A percentile compares a stretch with the other conserved stretches of the same genome.
Conservation (phyloP, 176 grass and related monocot genomes). For the Oropetium thomaeum region DNA sequence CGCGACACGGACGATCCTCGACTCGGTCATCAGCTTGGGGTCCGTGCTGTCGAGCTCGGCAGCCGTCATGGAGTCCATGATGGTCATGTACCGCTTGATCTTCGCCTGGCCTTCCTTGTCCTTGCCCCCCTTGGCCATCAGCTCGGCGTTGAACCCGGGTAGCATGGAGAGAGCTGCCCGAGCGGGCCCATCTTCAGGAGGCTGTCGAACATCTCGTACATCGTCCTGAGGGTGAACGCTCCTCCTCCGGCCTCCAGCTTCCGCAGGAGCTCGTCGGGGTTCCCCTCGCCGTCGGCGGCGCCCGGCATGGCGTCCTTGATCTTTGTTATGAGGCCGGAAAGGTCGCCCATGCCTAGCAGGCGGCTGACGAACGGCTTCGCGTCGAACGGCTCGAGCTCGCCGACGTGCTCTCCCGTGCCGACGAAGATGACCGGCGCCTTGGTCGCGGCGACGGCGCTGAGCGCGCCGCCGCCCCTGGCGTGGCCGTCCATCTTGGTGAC, state of each 20-base stretch:
- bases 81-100: neutral
- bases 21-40: neutral
- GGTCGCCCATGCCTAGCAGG: neutral
- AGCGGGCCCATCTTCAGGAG: neutral
- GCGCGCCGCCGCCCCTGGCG: slow-evolving; percentile 78
- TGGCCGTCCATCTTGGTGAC: slow-evolving; percentile 97
- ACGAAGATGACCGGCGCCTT: neutral
- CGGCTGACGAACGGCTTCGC: neutral
- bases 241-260: neutral
- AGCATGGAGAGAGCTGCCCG: neutral
- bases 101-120: neutral
- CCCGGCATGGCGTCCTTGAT: neutral
- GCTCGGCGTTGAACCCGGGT: neutral
- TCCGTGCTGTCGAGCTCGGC: neutral
- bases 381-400: neutral
- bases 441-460: neutral
- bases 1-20: neutral
- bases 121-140: neutral
- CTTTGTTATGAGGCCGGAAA: neutral
- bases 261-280: neutral
- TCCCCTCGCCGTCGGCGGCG: too few species aligned
- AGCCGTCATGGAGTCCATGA: neutral
- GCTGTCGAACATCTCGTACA: neutral
- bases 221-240: neutral
- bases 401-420: neutral